A percentile compares a stretch with the other conserved stretches of the same genome.
Conservation (phyloP, 768 basidiomycete species). For the Polyporus arcularius region DNA sequence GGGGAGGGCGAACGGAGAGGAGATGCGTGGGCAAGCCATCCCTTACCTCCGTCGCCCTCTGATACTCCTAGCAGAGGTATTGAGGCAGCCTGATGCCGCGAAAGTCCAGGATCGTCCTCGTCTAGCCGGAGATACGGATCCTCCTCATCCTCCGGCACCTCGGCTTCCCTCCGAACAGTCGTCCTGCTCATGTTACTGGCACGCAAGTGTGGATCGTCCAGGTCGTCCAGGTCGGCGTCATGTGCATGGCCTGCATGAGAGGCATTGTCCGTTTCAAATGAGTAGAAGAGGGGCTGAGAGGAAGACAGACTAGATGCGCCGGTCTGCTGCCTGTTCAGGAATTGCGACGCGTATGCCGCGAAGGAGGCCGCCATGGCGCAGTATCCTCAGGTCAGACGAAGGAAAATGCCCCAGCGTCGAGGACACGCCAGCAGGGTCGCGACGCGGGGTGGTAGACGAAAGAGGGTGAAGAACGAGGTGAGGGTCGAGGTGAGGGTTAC, state of each 20-base stretch:
- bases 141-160: slow-evolving; percentile 34
- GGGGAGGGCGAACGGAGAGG: slow-evolving; percentile 56
- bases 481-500: slow-evolving; percentile 21
- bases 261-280: slow-evolving; percentile 77
- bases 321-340: slow-evolving; percentile 62
- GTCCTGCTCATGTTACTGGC: slow-evolving; percentile 37
- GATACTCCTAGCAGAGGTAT: slow-evolving; percentile 42
- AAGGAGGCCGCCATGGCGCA: slow-evolving; percentile 63
- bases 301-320: slow-evolving; percentile 53
- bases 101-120: slow-evolving; percentile 52
- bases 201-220: slow-evolving; percentile 75
- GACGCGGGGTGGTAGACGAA: not conserved
- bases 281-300: slow-evolving; percentile 84
- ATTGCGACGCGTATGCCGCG: slow-evolving; percentile 81
- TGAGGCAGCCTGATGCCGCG: slow-evolving; percentile 37
- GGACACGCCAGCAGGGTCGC: not conserved
- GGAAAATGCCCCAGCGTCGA: slow-evolving; percentile 3
- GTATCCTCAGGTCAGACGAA: not conserved
- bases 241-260: slow-evolving; percentile 51
- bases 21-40: slow-evolving; percentile 76
- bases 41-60: slow-evolving; percentile 44
- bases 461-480: slow-evolving; percentile 3
- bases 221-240: slow-evolving; percentile 61
- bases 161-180: slow-evolving; percentile 31
- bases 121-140: slow-evolving; percentile 80